Evolutionary conservation across 345 rosid species (phyloP).

Genomic region (Firmiana major): DNA sequence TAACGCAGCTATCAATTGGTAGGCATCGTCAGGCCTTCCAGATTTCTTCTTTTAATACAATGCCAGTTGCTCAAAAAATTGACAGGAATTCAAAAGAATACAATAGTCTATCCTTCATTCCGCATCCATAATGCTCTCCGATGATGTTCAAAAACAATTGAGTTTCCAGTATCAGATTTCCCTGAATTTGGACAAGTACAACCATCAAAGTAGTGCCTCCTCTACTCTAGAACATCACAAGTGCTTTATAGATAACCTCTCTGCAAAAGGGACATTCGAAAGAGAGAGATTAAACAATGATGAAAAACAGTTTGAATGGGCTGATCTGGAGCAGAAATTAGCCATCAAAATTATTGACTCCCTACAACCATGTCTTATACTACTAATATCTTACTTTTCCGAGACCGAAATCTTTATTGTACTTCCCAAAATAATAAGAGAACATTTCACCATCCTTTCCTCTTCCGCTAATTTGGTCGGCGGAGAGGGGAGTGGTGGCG

Average conservation of each 20-base stretch:
- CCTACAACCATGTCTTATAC: neutral
- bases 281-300: neutral
- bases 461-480: neutral
- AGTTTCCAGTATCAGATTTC: neutral
- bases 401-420: neutral
- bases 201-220: too few relatives aligned
- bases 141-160: neutral
- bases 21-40: too few relatives aligned
- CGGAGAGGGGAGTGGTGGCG: neutral
- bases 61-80: neutral
- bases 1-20: too few relatives aligned
- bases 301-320: neutral
- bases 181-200: slow-evolving; percentile 1
- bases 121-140: neutral
- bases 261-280: slow-evolving; percentile 14
- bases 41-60: neutral
- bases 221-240: slow-evolving; percentile 11
- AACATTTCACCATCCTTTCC: neutral
- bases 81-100: neutral
- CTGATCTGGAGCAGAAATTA: neutral
- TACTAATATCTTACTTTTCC: neutral
- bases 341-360: neutral
- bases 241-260: slow-evolving; percentile 52
- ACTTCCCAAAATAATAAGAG: neutral
- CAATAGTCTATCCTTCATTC: neutral